Base-by-base conservation (phyloP, 352 stramenopile genomes). In the Globisporangium alternatum region DNA sequence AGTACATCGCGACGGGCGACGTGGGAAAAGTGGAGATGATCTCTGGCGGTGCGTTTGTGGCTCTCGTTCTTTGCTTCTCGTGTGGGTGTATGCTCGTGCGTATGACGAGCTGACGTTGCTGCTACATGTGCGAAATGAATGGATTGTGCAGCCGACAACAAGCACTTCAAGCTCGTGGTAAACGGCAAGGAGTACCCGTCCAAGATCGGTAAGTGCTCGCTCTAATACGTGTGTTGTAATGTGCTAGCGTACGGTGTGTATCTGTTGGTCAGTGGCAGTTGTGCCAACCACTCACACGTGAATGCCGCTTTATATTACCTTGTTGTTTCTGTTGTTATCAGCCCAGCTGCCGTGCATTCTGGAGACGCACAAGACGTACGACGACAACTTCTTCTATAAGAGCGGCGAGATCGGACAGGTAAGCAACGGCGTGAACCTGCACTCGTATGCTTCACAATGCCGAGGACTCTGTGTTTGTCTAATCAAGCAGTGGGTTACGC, bases 351-450 rank as follows among this genome's bases (percentile, higher is more conserved):
- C 87, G 52, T 87, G 74, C 31, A 93, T 96, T 65, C 54, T 96
- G 25, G 87, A 96, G 74, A 96, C 85, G 3, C 87, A 96, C 77
- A 96, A 96, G 70, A 96, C 87, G 17, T 96, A 96, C 60, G 87
- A 96, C 51, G 85, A 94, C 64, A 92, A 91, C 41, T 87, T 94
- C 39, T 91, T 94, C 44, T 96, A 96, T 76, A 96, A 96, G 60
- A 93, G 85, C 51, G 83, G 85, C 44, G 87, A 96, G 62, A 93
- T 96, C 43, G 87, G 87, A 57, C 87, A 95, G 72, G 85, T 91
- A 39, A 54, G 25, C n/a, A 30, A 30, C 28, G n/a, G 21, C 28
- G 21, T n/a, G 6, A 30, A 52, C 45, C 28, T 25, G n/a, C 48
- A 22, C 13, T 35, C 12, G 10, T 3, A 37, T 37, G 31, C 31